Conservation (phyloP, 2,329 filamentous ascomycete genomes). For the Mollisiaceae sp. region DNA sequence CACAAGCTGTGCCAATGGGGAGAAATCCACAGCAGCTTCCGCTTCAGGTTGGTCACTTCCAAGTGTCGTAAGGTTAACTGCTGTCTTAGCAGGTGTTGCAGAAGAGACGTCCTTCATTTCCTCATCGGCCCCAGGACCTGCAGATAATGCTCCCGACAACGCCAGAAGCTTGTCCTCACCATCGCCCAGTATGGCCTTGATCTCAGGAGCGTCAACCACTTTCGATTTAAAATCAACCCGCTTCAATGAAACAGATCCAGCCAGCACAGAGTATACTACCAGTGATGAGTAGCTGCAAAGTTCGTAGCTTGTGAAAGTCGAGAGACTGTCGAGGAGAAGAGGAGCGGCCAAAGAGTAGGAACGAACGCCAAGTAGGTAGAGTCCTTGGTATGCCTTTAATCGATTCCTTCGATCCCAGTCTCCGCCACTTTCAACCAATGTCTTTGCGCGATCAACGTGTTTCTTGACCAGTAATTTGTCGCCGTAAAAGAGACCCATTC, state of each 20-base stretch:
- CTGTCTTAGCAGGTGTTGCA: slow-evolving; percentile 65
- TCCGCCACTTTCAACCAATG: slow-evolving; percentile 90
- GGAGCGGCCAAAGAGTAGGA: slow-evolving; percentile 90
- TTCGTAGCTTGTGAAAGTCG: slow-evolving; percentile 98
- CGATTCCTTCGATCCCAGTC: slow-evolving; percentile 99
- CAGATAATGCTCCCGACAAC: slow-evolving; percentile 78
- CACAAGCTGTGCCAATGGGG: slow-evolving; percentile 83
- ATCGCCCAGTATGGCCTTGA: slow-evolving; percentile 93
- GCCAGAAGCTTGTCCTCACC: slow-evolving; percentile 87
- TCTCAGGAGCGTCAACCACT: slow-evolving; percentile 97
- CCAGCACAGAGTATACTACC: slow-evolving; percentile 93
- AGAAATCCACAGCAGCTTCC: slow-evolving; percentile 87
- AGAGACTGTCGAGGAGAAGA: slow-evolving; percentile 92
- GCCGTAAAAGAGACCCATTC: slow-evolving; percentile 93
- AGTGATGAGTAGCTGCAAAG: slow-evolving; percentile 95
- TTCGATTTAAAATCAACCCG: slow-evolving; percentile 99
- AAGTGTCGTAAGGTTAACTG: slow-evolving; percentile 87
- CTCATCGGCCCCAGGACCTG: slow-evolving; percentile 81
- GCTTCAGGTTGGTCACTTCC: slow-evolving; percentile 76
- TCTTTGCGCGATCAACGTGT: slow-evolving; percentile 86
- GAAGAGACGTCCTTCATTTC: slow-evolving; percentile 69
- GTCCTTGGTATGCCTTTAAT: slow-evolving; percentile 96
- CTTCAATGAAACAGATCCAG: slow-evolving; percentile 92
- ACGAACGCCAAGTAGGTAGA: slow-evolving; percentile 90
- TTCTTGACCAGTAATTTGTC: slow-evolving; percentile 93